Evolutionary conservation across 2,329 filamentous ascomycete genomes (phyloP), one percentile per base, ranked within the genome.

Genomic region (Ophiostoma australiae): DNA sequence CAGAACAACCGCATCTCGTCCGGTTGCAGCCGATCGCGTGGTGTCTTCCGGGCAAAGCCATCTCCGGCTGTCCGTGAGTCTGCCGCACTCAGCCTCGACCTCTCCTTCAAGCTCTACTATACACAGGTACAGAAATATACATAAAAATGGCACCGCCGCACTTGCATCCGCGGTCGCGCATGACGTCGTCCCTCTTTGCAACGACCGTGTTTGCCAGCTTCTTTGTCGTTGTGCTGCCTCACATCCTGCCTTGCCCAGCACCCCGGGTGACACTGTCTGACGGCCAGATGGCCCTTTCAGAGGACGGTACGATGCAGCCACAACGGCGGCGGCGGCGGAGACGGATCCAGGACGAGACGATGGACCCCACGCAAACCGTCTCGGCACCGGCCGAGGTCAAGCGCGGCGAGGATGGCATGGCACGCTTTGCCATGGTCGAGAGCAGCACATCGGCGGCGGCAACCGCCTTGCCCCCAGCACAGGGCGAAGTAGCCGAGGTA

Each of bases 161-260:
- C 81, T 89, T 99, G 61, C 95, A 99, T 80, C 95, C 95, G 44
- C 90, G 94, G 80, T 98, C 94, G 75, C 90, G 92, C 77, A 92
- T 93, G 83, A 99, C 95, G 76, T 94, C 91, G 71, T 95, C 93
- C 66, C 90, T 99, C 73, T 99, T 99, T 83, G 93, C 93, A 69
- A 92, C 91, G n/a, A 98, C 94, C 0, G 87, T 98, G 70, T 85
- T 92, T 73, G 89, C 93, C 41, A 95, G 91, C 76, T 97, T 99
- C 80, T 86, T 97, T 74, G 94, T 99, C 73, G 95, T 99, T 70
- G 92, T 88, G 39, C 84, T 97, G 65, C 95, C 95, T 31, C 95
- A 99, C 79, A 78, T 96, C 39, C 87, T 99, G 23, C 95, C 95
- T 1, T 99, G 95, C 78, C 95, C 95, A 1, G 92, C 93, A 66